Conservation (phyloP, 805 yeast species). For the Myxozyma geophila region DNA sequence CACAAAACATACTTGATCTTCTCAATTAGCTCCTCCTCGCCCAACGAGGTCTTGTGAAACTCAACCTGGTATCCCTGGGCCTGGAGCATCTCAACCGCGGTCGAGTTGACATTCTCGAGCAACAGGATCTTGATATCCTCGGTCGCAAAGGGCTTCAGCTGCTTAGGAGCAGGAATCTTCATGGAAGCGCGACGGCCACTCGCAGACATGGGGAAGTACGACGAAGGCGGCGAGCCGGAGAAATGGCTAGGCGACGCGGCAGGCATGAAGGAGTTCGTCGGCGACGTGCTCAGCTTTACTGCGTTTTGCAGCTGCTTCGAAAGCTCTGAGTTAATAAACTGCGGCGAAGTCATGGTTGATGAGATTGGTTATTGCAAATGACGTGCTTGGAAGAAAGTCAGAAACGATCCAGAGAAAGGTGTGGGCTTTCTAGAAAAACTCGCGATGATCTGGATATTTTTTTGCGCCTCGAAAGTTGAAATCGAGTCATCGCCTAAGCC, state of each 20-base stretch:
- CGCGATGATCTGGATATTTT: not conserved
- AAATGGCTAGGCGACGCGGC: constrained; percentile 30
- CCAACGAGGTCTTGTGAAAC: constrained; percentile 82
- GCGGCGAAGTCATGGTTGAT: constrained; percentile 31
- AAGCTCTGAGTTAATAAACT: constrained; percentile 28
- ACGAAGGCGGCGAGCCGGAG: constrained; percentile 35
- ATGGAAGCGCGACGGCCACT: constrained; percentile 31
- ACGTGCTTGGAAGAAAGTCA: not conserved
- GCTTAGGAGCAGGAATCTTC: constrained; percentile 49
- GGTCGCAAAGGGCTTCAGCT: constrained; percentile 90
- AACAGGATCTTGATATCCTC: constrained; percentile 92
- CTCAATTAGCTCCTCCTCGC: constrained; percentile 92
- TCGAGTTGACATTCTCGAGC: constrained; percentile 89
- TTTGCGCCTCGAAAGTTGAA: constrained; percentile 1
- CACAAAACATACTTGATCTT: constrained; percentile 59
- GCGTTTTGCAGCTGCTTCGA: constrained; percentile 29
- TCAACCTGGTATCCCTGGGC: constrained; percentile 97
- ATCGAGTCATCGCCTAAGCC: constrained; percentile 4
- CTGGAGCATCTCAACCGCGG: constrained; percentile 84
- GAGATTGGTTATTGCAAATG: not conserved
- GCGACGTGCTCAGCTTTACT: constrained; percentile 35
- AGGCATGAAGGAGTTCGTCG: constrained; percentile 29
- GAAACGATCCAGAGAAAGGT: not conserved
- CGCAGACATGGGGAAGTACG: constrained; percentile 27
- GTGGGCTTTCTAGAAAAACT: not conserved